These are phyloP conservation scores for Cocos nucifera DNA, from an alignment of 176 grass and related monocot genomes.

Conservation along the genomic window DNA sequence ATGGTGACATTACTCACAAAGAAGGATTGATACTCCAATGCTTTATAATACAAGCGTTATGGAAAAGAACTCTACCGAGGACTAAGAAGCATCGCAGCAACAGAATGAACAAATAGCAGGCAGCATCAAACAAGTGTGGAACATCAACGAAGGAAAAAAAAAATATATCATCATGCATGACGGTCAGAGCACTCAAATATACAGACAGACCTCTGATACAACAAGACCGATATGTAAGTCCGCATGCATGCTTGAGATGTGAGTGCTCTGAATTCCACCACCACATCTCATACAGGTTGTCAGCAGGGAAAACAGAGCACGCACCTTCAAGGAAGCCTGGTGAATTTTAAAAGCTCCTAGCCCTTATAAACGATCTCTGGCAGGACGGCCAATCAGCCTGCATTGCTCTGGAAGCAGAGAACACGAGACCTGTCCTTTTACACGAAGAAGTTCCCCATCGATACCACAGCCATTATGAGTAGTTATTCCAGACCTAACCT, in stretches of 20 bases:
- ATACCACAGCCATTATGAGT: conserved; percentile 82
- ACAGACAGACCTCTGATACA: conserved; percentile 37
- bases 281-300: conserved; percentile 26
- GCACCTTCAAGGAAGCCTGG: conserved; percentile 11
- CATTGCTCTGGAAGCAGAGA: conserved; percentile 80
- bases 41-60: too few species aligned
- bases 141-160: too few species aligned
- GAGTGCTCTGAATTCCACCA: conserved; percentile 15
- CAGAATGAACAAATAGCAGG: too few species aligned
- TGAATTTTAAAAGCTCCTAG: conserved; percentile 20
- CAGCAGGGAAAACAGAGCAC: conserved; percentile 34
- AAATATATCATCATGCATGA: too few species aligned
- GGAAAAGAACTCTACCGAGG: too few species aligned
- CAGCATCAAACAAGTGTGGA: too few species aligned
- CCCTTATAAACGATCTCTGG: conserved; percentile 38
- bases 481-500: conserved; percentile 73
- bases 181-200: conserved; percentile 52
- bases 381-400: conserved; percentile 64
- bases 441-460: conserved; percentile 70
- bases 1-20: too few species aligned
- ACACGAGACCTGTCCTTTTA: conserved; percentile 73
- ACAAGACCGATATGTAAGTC: conserved; percentile 12
- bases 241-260: conserved; percentile 9
- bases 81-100: too few species aligned
- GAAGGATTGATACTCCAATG: too few species aligned